Evolutionary conservation across 768 basidiomycete genomes (phyloP).

Genomic region (Tylopilus rubrobrunneus): DNA sequence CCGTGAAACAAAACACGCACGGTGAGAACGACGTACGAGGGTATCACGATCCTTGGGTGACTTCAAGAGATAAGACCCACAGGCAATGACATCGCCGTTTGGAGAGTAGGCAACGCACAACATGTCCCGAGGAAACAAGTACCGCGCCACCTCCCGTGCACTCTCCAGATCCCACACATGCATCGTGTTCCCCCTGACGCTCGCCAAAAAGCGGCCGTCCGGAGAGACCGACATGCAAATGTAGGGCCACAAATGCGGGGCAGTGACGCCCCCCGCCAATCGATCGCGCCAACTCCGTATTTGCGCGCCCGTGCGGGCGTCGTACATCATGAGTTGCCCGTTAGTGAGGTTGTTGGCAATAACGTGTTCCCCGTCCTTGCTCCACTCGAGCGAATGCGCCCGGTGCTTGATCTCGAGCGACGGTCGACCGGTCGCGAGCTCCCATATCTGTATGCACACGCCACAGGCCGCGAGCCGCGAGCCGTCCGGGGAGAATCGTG

Average conservation of each 20-base stretch:
- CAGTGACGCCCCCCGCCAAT: not conserved
- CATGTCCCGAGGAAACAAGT: conserved; percentile 22
- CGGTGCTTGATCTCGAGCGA: conserved; percentile 26
- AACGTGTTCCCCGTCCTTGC: conserved; percentile 18
- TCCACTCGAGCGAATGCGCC: conserved; percentile 24
- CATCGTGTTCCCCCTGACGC: conserved; percentile 18
- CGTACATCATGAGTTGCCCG: conserved; percentile 24
- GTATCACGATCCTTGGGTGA: conserved; percentile 6
- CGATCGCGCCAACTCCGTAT: conserved; percentile 22
- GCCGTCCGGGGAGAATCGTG: conserved; percentile 24
- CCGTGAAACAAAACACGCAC: not conserved
- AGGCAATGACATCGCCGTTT: conserved; percentile 16
- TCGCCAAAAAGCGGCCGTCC: conserved; percentile 14
- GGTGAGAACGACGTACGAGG: conserved; percentile 4
- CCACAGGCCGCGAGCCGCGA: conserved; percentile 22
- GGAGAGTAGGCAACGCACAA: conserved; percentile 23
- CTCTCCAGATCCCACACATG: conserved; percentile 17
- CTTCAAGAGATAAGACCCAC: conserved; percentile 15
- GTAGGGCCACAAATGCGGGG: conserved; percentile 20
- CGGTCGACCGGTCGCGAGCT: conserved; percentile 13
- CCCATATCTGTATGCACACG: conserved; percentile 24
- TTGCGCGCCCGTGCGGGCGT: conserved; percentile 14
- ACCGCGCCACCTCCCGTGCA: conserved; percentile 14
- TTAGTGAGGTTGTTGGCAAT: conserved; percentile 22
- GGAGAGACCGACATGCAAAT: conserved; percentile 23